Conservation (phyloP, 495 filamentous ascomycete genomes). For the Penicillium roqueforti region DNA sequence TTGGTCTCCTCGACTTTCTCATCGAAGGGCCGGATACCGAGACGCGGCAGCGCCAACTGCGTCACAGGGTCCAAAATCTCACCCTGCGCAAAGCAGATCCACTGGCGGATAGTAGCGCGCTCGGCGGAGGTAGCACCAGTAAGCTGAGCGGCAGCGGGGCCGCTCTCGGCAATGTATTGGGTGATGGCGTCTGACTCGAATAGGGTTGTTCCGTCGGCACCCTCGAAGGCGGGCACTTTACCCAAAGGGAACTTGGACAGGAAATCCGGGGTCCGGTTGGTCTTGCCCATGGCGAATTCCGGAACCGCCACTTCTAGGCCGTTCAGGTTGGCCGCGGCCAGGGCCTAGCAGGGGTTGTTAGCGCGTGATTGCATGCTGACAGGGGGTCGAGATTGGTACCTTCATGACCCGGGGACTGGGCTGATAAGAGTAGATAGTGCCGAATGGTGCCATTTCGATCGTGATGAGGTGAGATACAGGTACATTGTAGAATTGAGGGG, state of each 20-base stretch:
- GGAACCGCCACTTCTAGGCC: conserved; percentile 42
- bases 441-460: conserved; percentile 50
- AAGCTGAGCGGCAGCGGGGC: conserved; percentile 49
- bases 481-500: neutral
- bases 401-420: conserved; percentile 48
- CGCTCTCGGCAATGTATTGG: conserved; percentile 49
- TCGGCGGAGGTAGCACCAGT: conserved; percentile 44
- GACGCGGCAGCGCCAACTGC: conserved; percentile 30
- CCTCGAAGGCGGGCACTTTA: conserved; percentile 56
- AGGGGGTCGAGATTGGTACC: conserved; percentile 27
- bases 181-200: conserved; percentile 55
- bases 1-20: conserved; percentile 29
- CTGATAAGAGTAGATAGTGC: conserved; percentile 45
- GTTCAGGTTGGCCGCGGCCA: conserved; percentile 51
- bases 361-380: neutral
- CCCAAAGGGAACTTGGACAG: conserved; percentile 58
- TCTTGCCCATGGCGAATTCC: conserved; percentile 41
- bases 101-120: conserved; percentile 48
- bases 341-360: conserved; percentile 32
- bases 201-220: conserved; percentile 46
- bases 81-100: conserved; percentile 45
- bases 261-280: conserved; percentile 49
- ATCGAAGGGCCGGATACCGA: conserved; percentile 32
- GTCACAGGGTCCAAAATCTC: conserved; percentile 38
- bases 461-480: neutral